Percentiles rank a stretch among this genome's conserved stretches.
phyloP scores from a whole-genome alignment of 2,329 filamentous ascomycete species.

The Ascochyta koolunga region DNA sequence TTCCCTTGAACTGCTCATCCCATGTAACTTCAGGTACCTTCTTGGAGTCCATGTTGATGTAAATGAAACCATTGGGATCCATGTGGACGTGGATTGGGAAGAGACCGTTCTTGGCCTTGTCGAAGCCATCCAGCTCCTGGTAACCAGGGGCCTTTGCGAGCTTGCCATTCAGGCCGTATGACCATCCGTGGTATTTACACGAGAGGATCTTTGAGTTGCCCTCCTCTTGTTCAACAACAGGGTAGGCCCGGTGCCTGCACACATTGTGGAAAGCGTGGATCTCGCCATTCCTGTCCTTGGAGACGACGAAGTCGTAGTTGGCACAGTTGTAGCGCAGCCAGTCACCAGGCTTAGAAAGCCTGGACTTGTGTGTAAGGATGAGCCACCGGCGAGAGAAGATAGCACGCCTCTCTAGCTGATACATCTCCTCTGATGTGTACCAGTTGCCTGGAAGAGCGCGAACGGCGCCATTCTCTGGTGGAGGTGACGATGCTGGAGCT shows the following conservation, averaged over 20 bases:
- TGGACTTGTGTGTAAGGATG: conserved; percentile 60
- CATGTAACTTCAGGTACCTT: conserved; percentile 38
- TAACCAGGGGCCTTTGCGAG: conserved; percentile 54
- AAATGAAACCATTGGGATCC: conserved; percentile 44
- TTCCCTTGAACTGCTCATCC: conserved; percentile 38
- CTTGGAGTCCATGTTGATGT: conserved; percentile 46
- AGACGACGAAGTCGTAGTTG: conserved; percentile 52
- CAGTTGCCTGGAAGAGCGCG: conserved; percentile 52
- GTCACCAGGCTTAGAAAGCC: conserved; percentile 60
- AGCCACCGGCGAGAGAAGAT: conserved; percentile 63
- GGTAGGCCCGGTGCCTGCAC: conserved; percentile 54
- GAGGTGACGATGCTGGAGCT: conserved; percentile 15
- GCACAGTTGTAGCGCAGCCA: conserved; percentile 59
- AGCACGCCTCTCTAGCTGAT: conserved; percentile 56
- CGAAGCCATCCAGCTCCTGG: conserved; percentile 48
- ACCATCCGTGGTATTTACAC: conserved; percentile 57
- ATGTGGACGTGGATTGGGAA: conserved; percentile 44
- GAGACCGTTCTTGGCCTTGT: conserved; percentile 47
- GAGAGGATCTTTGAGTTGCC: conserved; percentile 50
- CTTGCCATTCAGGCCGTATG: conserved; percentile 51
- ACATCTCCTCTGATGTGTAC: conserved; percentile 52
- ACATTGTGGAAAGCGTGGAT: conserved; percentile 54
- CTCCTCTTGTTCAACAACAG: conserved; percentile 46
- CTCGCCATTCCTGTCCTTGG: conserved; percentile 45
- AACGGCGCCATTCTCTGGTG: conserved; percentile 36